A percentile compares a stretch with the other conserved stretches of the same genome.
These are phyloP conservation scores for Elsinoe arachidis DNA, from an alignment of 2,329 filamentous ascomycete genomes.

Conservation along the genomic window DNA sequence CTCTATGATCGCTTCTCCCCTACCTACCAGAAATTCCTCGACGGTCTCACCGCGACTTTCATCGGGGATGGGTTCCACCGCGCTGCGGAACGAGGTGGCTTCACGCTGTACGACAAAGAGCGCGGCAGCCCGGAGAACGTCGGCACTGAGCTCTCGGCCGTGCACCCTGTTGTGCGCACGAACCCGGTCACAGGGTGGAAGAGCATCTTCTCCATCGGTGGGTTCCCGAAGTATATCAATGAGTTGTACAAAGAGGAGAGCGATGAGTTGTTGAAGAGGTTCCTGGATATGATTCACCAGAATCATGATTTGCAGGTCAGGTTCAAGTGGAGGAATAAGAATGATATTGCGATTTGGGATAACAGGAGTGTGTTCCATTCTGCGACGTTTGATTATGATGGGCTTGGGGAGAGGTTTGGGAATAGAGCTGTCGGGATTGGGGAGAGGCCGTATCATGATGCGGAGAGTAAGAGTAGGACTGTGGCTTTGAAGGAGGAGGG, in stretches of 20 bases:
- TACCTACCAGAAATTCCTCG: slow-evolving; percentile 50
- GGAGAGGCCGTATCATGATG: slow-evolving; percentile 48
- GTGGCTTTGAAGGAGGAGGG: slow-evolving; percentile 28
- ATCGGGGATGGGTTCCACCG: slow-evolving; percentile 28
- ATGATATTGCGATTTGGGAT: slow-evolving; percentile 56
- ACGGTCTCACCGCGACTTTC: slow-evolving; percentile 43
- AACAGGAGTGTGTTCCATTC: slow-evolving; percentile 53
- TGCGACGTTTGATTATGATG: slow-evolving; percentile 55
- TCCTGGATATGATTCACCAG: slow-evolving; percentile 33
- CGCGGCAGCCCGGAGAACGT: slow-evolving; percentile 49
- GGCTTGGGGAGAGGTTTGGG: slow-evolving; percentile 43
- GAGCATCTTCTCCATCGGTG: slow-evolving; percentile 41
- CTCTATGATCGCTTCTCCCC: slow-evolving; percentile 49
- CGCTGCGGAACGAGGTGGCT: slow-evolving; percentile 32
- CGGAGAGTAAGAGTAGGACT: slow-evolving; percentile 40
- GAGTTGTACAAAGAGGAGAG: slow-evolving; percentile 37
- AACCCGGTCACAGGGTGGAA: slow-evolving; percentile 59
- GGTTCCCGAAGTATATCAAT: slow-evolving; percentile 32
- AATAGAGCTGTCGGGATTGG: slow-evolving; percentile 48
- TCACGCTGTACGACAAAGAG: slow-evolving; percentile 39
- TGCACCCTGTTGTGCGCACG: slow-evolving; percentile 51
- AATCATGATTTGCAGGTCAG: slow-evolving; percentile 46
- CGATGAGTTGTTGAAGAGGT: slow-evolving; percentile 35
- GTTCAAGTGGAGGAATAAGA: slow-evolving; percentile 41
- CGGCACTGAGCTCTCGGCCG: slow-evolving; percentile 41